Evolutionary conservation across 768 basidiomycete genomes (phyloP).

Genomic region (Sistotremastrum suecicum): DNA sequence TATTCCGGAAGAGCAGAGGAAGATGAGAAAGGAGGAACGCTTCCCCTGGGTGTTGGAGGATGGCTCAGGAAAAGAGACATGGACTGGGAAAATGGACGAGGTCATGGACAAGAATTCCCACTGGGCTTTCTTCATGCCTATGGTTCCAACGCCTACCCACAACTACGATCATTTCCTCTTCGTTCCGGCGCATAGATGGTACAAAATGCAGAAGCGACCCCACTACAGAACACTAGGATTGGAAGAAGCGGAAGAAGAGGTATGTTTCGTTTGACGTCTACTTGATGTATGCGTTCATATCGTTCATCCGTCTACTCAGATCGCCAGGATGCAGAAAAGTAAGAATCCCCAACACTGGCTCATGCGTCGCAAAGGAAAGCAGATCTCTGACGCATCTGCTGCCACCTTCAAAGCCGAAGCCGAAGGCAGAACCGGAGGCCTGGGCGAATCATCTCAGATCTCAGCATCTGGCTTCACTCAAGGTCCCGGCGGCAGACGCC

Average conservation of each 20-base stretch:
- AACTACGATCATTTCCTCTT: constrained; percentile 69
- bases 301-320: constrained; percentile 22
- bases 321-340: constrained; percentile 50
- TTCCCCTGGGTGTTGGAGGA: constrained; percentile 93
- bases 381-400: constrained; percentile 39
- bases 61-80: constrained; percentile 50
- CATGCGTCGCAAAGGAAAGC: constrained; percentile 31
- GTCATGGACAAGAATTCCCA: constrained; percentile 54
- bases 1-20: constrained; percentile 63
- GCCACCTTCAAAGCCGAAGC: constrained; percentile 60
- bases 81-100: constrained; percentile 77
- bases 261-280: constrained; percentile 22
- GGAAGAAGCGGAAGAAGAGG: constrained; percentile 56
- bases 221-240: constrained; percentile 56
- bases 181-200: constrained; percentile 79
- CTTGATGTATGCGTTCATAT: neutral
- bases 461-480: constrained; percentile 39
- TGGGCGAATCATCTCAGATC: constrained; percentile 25
- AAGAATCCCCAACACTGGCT: constrained; percentile 63
- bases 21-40: constrained; percentile 72
- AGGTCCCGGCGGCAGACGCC: constrained; percentile 51
- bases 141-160: constrained; percentile 20
- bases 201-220: constrained; percentile 81
- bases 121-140: constrained; percentile 67
- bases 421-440: constrained; percentile 27